Evolutionary conservation across 441 rosid species (phyloP).

Genomic region (Croton setiger): DNA sequence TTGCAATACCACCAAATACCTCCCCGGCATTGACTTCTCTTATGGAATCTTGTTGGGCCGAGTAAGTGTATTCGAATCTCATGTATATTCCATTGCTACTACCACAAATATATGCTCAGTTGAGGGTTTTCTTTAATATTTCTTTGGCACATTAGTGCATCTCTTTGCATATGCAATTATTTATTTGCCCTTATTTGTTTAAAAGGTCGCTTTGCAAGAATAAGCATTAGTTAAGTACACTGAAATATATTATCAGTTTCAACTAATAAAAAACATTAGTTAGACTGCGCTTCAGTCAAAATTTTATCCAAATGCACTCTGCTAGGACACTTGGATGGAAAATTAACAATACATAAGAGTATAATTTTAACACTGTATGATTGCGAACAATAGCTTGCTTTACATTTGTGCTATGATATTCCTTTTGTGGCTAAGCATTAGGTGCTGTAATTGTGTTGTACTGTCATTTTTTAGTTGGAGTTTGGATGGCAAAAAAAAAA

Average conservation of each 20-base stretch:
- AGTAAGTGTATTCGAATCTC: slow-evolving; percentile 40
- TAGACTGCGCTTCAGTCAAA: background rate
- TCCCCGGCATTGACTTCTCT: slow-evolving; percentile 76
- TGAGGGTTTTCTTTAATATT: background rate
- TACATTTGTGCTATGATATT: no score
- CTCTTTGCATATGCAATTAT: background rate
- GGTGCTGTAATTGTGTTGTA: no score
- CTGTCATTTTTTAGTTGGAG: background rate
- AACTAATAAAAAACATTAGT: no score
- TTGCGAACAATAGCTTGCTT: no score
- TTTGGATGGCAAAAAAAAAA: background rate
- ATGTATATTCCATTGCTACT: background rate
- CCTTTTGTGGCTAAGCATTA: no score
- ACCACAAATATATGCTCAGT: background rate
- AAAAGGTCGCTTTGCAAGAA: background rate
- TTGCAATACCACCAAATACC: slow-evolving; percentile 62
- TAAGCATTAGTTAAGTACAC: background rate
- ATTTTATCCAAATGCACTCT: background rate
- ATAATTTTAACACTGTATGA: no score
- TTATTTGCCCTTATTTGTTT: background rate
- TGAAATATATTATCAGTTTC: no score
- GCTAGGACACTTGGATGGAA: background rate
- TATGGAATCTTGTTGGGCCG: slow-evolving; percentile 98
- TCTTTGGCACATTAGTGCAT: background rate
- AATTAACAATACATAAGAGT: no score